These are phyloP conservation scores for Davidsoniella australis DNA, from an alignment of 2,329 filamentous ascomycete species.

Conservation along the genomic window DNA sequence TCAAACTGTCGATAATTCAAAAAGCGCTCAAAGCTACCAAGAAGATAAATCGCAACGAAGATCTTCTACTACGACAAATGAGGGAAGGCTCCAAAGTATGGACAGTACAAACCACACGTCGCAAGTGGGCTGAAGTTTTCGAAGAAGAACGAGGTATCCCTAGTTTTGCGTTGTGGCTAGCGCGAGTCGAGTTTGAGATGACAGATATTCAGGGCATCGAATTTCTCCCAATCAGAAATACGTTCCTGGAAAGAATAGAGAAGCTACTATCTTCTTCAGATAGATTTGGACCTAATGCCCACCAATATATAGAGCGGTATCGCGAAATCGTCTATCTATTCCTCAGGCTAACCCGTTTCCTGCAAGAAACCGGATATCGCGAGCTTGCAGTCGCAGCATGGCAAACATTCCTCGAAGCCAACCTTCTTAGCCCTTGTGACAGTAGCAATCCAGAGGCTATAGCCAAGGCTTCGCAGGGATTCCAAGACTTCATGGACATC, in stretches of 20 bases:
- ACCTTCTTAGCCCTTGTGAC: constrained; percentile 37
- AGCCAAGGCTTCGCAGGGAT: constrained; percentile 11
- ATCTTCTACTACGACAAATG: constrained; percentile 52
- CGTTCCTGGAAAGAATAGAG: constrained; percentile 37
- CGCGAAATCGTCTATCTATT: constrained; percentile 46
- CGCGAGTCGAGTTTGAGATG: constrained; percentile 57
- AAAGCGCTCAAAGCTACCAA: constrained; percentile 48
- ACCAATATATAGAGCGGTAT: constrained; percentile 4
- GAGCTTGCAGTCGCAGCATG: constrained; percentile 66
- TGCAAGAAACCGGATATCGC: constrained; percentile 59
- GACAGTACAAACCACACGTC: constrained; percentile 42
- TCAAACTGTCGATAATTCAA: constrained; percentile 66
- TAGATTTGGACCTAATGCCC: background rate
- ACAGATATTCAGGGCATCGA: constrained; percentile 48
- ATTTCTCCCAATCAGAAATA: constrained; percentile 45
- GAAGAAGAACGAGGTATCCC: constrained; percentile 15
- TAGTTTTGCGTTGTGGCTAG: constrained; percentile 53
- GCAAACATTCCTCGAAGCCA: constrained; percentile 66
- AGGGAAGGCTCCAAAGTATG: constrained; percentile 58
- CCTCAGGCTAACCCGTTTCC: constrained; percentile 54
- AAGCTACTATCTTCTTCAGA: background rate
- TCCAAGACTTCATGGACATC: constrained; percentile 61
- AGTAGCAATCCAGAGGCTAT: too few relatives aligned
- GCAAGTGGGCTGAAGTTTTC: constrained; percentile 44
- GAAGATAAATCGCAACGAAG: constrained; percentile 32